These are phyloP conservation scores for Nicotiana rustica DNA, from an alignment of 305 asterid species.

Conservation along the genomic window DNA sequence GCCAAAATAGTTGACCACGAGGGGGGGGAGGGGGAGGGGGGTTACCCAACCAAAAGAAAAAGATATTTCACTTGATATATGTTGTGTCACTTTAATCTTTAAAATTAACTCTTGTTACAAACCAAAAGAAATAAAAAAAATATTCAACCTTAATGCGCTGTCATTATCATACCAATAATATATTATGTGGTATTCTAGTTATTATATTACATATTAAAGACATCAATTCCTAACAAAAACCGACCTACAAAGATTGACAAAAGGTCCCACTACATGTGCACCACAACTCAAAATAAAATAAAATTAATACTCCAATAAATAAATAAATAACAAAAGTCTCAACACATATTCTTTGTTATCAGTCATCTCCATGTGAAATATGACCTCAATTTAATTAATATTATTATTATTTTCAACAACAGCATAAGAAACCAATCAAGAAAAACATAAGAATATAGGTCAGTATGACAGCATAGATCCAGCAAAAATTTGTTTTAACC, in stretches of 20 bases:
- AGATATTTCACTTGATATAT: background rate
- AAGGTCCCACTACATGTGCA: constrained; percentile 50
- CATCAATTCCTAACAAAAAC: constrained; percentile 22
- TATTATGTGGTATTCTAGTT: background rate
- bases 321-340: background rate
- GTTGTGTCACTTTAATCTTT: background rate
- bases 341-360: background rate
- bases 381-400: constrained; percentile 35
- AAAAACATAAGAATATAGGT: constrained; percentile 17
- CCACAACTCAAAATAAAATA: constrained; percentile 31
- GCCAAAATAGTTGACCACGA: background rate
- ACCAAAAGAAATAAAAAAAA: background rate
- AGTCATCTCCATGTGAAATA: constrained; percentile 46
- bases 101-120: background rate
- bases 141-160: background rate
- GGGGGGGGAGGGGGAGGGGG: background rate
- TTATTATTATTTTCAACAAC: background rate
- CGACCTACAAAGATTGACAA: constrained; percentile 31
- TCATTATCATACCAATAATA: background rate
- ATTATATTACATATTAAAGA: background rate
- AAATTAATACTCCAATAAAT: background rate
- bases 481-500: constrained; percentile 43
- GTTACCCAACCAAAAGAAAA: no score
- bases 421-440: background rate
- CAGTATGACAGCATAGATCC: constrained; percentile 51